Percentiles rank a stretch among this genome's conserved stretches.
Evolutionary conservation across 352 stramenopile species (phyloP).

Genomic region (Globisporangium perplexum): DNA sequence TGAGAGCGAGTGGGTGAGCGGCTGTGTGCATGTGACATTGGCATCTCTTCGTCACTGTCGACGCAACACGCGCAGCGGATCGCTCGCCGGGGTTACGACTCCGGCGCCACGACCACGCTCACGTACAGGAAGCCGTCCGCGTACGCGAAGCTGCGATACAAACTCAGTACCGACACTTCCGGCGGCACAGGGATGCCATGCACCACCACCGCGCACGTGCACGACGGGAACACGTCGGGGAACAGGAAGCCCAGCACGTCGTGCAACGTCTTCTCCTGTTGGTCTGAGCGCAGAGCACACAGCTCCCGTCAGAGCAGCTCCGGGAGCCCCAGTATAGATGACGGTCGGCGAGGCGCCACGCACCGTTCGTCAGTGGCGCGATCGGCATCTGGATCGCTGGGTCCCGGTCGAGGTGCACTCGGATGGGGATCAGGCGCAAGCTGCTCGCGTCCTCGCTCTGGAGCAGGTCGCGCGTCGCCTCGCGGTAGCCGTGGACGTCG

Average conservation of each 20-base stretch:
- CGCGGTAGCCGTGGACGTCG: constrained; percentile 47
- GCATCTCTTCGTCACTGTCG: not conserved
- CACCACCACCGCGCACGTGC: constrained; percentile 25
- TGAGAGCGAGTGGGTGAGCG: constrained; percentile 4
- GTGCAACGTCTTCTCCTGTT: constrained; percentile 31
- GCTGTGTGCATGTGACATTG: not conserved
- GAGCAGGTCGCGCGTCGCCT: constrained; percentile 41
- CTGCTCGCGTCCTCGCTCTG: constrained; percentile 25
- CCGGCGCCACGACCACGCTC: constrained; percentile 18
- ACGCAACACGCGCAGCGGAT: not conserved
- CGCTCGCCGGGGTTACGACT: not conserved
- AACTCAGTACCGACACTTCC: constrained; percentile 42
- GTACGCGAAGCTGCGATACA: constrained; percentile 67
- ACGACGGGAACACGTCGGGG: constrained; percentile 47
- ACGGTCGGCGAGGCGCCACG: not conserved
- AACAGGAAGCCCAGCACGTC: constrained; percentile 55
- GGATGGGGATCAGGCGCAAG: constrained; percentile 52
- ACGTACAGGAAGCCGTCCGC: constrained; percentile 78
- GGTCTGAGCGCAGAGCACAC: constrained; percentile 12
- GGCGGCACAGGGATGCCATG: constrained; percentile 52
- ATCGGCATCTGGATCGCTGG: constrained; percentile 73
- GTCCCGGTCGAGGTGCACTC: constrained; percentile 49
- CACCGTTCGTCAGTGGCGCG: constrained; percentile 35
- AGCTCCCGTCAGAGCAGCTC: too few species aligned
- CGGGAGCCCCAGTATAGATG: too few species aligned